A percentile compares a stretch with the other conserved stretches of the same genome.
Evolutionary conservation across 306 rosid genomes (phyloP).

Genomic region (Quercus aquifolioides): DNA sequence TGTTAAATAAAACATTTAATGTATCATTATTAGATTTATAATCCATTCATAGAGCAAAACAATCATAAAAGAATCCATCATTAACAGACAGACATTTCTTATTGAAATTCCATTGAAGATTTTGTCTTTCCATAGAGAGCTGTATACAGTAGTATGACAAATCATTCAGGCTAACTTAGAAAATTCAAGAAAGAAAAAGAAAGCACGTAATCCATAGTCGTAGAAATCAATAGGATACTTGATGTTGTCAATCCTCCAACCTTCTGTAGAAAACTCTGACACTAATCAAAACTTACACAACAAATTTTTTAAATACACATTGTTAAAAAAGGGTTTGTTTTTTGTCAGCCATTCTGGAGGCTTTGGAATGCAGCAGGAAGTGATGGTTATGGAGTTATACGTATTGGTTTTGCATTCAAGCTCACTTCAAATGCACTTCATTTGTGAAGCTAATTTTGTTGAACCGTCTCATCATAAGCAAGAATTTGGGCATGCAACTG

Average conservation of each 20-base stretch:
- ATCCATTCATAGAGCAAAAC: background rate
- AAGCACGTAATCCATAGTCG: conserved; percentile 18
- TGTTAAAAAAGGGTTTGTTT: conserved; percentile 25
- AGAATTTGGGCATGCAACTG: conserved; percentile 91
- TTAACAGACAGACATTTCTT: background rate
- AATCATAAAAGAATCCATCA: background rate
- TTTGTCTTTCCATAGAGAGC: conserved; percentile 19
- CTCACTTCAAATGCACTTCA: conserved; percentile 15
- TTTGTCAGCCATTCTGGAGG: conserved; percentile 95
- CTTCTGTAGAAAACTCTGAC: conserved; percentile 29
- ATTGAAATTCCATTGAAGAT: conserved; percentile 15
- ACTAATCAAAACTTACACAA: conserved; percentile 16
- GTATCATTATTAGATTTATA: background rate
- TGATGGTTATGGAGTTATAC: conserved; percentile 94
- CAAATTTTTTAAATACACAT: background rate
- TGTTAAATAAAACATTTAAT: no score
- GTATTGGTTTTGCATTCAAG: conserved; percentile 33
- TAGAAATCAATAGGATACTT: conserved; percentile 33
- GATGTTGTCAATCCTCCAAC: conserved; percentile 28
- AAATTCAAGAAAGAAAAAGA: conserved; percentile 2
- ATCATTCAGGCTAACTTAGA: conserved; percentile 14
- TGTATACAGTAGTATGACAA: conserved; percentile 13
- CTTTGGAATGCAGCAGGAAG: conserved; percentile 97
- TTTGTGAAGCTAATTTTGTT: conserved; percentile 82
- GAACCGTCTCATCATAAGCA: conserved; percentile 98